Conservation (phyloP, 2,329 filamentous ascomycete species). For the Annulohypoxylon truncatum region DNA sequence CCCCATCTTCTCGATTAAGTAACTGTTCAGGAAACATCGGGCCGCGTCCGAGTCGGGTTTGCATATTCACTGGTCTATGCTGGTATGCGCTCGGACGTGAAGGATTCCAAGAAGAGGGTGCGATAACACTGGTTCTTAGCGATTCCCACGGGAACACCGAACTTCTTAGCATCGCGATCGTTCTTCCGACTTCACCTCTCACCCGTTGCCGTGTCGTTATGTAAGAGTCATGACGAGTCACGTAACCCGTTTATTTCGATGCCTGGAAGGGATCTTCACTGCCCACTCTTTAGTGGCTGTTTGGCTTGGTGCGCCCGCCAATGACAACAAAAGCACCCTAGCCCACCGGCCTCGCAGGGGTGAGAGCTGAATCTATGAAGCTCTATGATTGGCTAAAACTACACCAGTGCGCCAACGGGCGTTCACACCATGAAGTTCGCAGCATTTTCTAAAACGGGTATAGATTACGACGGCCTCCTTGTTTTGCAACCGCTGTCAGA, state of each 20-base stretch:
- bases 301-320: conserved; percentile 5
- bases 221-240: not conserved
- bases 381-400: conserved; percentile 17
- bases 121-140: no score
- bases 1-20: not conserved
- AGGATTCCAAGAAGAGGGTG: not conserved
- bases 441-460: conserved; percentile 10
- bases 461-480: not conserved
- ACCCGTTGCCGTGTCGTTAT: not conserved
- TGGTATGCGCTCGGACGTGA: not conserved
- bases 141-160: not conserved
- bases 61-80: not conserved
- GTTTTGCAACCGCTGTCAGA: not conserved
- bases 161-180: not conserved
- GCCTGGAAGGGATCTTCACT: conserved; percentile 36
- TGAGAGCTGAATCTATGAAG: not conserved
- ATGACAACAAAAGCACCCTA: conserved; percentile 20
- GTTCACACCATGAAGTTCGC: conserved; percentile 6
- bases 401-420: not conserved
- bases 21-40: not conserved
- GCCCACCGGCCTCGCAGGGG: conserved; percentile 11
- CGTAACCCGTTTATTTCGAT: conserved; percentile 28
- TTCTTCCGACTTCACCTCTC: not conserved
- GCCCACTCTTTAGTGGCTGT: conserved; percentile 10
- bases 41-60: not conserved